Percentiles rank a stretch among this genome's conserved stretches.
Conservation (phyloP, 345 rosid genomes). For the Linum lewisii region DNA sequence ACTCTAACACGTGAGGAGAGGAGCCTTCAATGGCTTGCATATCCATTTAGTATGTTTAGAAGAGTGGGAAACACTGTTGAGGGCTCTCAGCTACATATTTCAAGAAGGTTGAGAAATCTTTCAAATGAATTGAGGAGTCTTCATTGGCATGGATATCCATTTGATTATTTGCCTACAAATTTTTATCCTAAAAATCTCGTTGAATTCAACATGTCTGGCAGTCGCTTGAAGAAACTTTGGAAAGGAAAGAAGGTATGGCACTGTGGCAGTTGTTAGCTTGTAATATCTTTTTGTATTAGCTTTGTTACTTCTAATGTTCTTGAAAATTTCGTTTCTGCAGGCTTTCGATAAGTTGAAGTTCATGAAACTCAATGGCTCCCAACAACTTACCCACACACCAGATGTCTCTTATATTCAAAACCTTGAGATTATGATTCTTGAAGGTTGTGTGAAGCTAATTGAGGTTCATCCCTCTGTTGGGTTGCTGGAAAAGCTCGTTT, state of each 20-base stretch:
- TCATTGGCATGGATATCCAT: slow-evolving; percentile 6
- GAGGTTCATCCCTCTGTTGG: slow-evolving; percentile 8
- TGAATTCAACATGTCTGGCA: slow-evolving; percentile 1
- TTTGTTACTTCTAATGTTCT: too few relatives aligned
- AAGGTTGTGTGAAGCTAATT: slow-evolving; percentile 1
- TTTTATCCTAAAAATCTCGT: slow-evolving; percentile 7
- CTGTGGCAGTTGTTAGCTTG: too few relatives aligned
- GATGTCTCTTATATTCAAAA: not conserved
- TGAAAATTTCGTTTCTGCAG: not conserved
- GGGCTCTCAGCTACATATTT: too few relatives aligned
- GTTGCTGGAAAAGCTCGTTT: not conserved
- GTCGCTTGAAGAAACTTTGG: slow-evolving; percentile 1
- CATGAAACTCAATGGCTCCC: not conserved
- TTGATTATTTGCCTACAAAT: slow-evolving; percentile 7
- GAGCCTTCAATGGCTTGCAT: too few relatives aligned
- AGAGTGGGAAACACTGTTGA: too few relatives aligned
- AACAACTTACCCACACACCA: not conserved
- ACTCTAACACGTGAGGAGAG: too few relatives aligned
- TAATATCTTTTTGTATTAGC: too few relatives aligned
- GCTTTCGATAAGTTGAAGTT: not conserved
- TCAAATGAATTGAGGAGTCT: slow-evolving; percentile 5
- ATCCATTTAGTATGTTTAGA: too few relatives aligned
- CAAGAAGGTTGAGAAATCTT: not conserved
- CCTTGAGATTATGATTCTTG: not conserved
- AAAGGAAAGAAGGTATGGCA: slow-evolving; percentile 4